Conservation (phyloP, 768 basidiomycete species). For the Rhizopogon salebrosus region DNA sequence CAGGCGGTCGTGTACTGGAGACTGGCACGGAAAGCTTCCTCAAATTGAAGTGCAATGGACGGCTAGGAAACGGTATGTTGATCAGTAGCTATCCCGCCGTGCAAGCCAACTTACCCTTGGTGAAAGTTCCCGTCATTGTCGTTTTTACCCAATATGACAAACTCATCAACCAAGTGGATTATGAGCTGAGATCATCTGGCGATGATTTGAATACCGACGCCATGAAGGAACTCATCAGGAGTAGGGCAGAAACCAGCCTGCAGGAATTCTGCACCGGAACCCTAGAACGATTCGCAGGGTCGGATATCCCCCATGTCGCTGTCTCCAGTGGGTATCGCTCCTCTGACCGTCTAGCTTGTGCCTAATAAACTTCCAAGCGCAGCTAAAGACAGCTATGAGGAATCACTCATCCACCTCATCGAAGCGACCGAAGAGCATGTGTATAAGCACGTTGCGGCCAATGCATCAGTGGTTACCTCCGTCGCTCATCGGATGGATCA, state of each 20-base stretch:
- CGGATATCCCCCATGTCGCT: neutral
- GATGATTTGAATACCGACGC: neutral
- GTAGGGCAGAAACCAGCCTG: neutral
- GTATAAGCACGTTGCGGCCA: neutral
- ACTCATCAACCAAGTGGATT: neutral
- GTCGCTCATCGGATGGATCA: too few relatives aligned
- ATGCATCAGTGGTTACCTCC: neutral
- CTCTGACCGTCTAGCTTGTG: neutral
- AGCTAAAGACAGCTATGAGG: neutral
- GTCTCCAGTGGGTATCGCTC: neutral
- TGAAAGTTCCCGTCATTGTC: slow-evolving; percentile 1
- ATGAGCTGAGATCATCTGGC: neutral
- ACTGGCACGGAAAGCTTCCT: neutral
- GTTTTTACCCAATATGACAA: slow-evolving; percentile 5
- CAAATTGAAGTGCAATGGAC: neutral
- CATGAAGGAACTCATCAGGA: neutral
- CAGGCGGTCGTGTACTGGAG: neutral
- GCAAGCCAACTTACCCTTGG: neutral
- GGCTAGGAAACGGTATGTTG: neutral
- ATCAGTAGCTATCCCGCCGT: neutral
- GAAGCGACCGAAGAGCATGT: neutral
- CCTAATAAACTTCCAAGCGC: neutral
- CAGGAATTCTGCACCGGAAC: neutral
- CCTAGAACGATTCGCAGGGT: neutral
- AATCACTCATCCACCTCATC: neutral